phyloP scores from a whole-genome alignment of 2,329 filamentous ascomycete species.

The Pyrenochaeta sp. region DNA sequence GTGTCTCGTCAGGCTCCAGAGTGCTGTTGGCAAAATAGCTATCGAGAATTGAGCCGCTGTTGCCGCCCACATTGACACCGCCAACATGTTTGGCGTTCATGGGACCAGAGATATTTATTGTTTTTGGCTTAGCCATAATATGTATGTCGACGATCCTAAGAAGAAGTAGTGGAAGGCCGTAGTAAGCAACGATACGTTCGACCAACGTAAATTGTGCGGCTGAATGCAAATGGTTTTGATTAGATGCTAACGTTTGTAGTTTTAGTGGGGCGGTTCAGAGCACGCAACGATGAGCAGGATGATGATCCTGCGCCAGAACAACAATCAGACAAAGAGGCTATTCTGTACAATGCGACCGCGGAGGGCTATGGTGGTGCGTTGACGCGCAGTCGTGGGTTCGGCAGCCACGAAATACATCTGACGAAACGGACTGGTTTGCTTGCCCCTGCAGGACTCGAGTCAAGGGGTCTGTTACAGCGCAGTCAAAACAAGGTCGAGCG shows the following conservation, averaged over 20 bases:
- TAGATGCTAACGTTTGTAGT: conserved; percentile 12
- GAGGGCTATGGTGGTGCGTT: conserved; percentile 16
- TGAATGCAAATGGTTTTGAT: conserved; percentile 32
- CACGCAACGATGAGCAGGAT: conserved; percentile 11
- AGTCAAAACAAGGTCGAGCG: conserved; percentile 15
- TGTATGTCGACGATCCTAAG: conserved; percentile 8
- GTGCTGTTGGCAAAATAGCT: conserved; percentile 26
- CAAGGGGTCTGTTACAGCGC: conserved; percentile 12
- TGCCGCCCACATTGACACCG: conserved; percentile 39
- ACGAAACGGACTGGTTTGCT: conserved; percentile 16
- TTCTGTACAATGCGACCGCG: conserved; percentile 15
- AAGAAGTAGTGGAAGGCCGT: conserved; percentile 5
- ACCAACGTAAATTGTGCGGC: conserved; percentile 16
- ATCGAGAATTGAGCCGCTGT: conserved; percentile 23
- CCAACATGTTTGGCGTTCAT: conserved; percentile 45
- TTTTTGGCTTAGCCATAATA: conserved; percentile 31
- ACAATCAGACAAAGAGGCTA: conserved; percentile 5
- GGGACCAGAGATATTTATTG: conserved; percentile 39
- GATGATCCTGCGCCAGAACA: conserved; percentile 2
- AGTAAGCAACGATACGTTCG: conserved; percentile 10
- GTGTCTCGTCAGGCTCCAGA: conserved; percentile 35
- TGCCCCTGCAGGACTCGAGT: conserved; percentile 25
- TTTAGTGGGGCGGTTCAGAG: conserved; percentile 5
- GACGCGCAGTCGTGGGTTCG: conserved; percentile 9
- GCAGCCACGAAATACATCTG: conserved; percentile 6